Conservation (phyloP, 176 grass and related monocot genomes). For the Aegilops speltoides region DNA sequence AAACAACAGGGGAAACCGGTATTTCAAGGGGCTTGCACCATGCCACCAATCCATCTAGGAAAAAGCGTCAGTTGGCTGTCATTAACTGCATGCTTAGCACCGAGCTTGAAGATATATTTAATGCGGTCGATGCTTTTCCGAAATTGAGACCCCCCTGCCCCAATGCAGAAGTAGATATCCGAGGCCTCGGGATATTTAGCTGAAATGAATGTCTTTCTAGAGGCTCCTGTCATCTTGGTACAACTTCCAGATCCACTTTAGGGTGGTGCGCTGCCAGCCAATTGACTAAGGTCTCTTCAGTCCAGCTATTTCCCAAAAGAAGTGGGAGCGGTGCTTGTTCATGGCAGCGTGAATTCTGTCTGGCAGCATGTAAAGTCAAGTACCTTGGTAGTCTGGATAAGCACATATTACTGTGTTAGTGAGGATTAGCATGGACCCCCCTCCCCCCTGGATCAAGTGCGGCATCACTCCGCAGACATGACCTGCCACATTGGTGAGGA, state of each 20-base stretch:
- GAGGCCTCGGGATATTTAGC: too few species aligned
- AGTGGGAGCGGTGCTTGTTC: neutral
- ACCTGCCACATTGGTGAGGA: too few species aligned
- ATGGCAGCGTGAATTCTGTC: neutral
- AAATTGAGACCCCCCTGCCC: too few species aligned
- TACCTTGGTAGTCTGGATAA: too few species aligned
- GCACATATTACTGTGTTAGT: neutral
- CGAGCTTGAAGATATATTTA: neutral
- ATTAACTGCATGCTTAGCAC: neutral
- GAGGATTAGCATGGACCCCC: neutral
- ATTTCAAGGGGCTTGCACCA: neutral
- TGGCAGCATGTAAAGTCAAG: neutral
- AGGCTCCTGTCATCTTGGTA: neutral
- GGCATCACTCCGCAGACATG: too few species aligned
- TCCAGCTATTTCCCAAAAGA: neutral
- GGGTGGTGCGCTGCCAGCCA: neutral
- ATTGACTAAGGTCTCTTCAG: neutral
- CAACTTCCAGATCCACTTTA: neutral
- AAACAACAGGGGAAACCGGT: neutral
- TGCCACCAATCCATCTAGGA: neutral
- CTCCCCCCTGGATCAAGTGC: too few species aligned
- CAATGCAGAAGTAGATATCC: neutral
- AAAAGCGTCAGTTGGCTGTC: neutral
- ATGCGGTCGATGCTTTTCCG: neutral
- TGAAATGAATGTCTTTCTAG: neutral